Evolutionary conservation across 2,329 filamentous ascomycete genomes (phyloP).

Genomic region (Mycocentrospora acerina): DNA sequence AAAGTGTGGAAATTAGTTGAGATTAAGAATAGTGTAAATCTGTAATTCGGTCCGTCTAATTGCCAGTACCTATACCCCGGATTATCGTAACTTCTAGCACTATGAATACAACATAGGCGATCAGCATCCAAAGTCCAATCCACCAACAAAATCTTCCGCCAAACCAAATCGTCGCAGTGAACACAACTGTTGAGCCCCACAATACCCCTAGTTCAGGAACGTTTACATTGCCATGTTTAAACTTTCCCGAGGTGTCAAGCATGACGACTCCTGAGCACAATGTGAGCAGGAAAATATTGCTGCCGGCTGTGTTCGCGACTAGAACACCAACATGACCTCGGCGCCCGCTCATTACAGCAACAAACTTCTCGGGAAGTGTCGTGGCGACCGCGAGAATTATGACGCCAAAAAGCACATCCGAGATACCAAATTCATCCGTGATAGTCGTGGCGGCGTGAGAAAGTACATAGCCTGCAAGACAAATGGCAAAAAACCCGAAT

Average conservation of each 20-base stretch:
- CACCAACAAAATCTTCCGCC: too few relatives aligned
- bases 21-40: too few relatives aligned
- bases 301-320: conserved; percentile 55
- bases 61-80: too few relatives aligned
- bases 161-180: too few relatives aligned
- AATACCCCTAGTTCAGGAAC: conserved; percentile 15
- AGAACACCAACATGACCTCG: conserved; percentile 53
- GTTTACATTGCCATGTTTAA: conserved; percentile 10
- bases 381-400: conserved; percentile 55
- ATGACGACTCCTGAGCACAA: conserved; percentile 50
- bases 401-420: conserved; percentile 51
- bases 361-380: conserved; percentile 56
- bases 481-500: conserved; percentile 48
- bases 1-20: too few relatives aligned
- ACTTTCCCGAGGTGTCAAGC: conserved; percentile 11
- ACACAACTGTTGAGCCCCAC: conserved; percentile 21
- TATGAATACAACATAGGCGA: too few relatives aligned
- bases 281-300: too few relatives aligned
- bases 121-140: too few relatives aligned
- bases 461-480: conserved; percentile 53
- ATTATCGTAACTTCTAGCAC: too few relatives aligned
- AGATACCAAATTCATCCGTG: conserved; percentile 45
- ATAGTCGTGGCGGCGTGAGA: conserved; percentile 48
- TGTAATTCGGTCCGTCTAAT: too few relatives aligned
- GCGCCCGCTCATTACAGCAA: conserved; percentile 52